These are phyloP conservation scores for Cladosporium colombiae DNA, from an alignment of 2,329 filamentous ascomycete genomes.

Conservation along the genomic window DNA sequence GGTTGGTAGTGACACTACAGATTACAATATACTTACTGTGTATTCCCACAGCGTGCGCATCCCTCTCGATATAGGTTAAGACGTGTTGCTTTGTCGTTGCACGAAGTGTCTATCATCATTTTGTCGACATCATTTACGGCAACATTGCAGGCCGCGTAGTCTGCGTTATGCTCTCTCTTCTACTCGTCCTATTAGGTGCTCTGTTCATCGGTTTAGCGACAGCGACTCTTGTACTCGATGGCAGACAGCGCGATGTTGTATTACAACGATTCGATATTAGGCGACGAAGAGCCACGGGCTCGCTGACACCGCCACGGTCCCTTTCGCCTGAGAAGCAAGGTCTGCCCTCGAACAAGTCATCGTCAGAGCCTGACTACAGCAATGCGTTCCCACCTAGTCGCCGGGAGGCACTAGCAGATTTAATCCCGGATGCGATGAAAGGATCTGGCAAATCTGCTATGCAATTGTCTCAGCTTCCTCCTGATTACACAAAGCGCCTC, in stretches of 20 bases:
- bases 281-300: slow-evolving; percentile 47
- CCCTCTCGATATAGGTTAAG: background rate
- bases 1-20: background rate
- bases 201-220: slow-evolving; percentile 26
- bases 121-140: background rate
- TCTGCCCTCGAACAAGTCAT: slow-evolving; percentile 29
- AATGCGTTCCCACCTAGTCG: slow-evolving; percentile 56
- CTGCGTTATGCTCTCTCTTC: slow-evolving; percentile 2
- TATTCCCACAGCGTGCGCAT: background rate
- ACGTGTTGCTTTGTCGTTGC: background rate
- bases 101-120: background rate
- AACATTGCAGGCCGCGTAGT: background rate
- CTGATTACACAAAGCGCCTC: slow-evolving; percentile 26
- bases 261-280: slow-evolving; percentile 29
- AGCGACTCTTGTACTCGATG: slow-evolving; percentile 36
- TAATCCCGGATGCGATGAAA: slow-evolving; percentile 27
- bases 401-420: slow-evolving; percentile 47
- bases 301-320: slow-evolving; percentile 55
- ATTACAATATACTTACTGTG: background rate
- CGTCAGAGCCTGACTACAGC: slow-evolving; percentile 38
- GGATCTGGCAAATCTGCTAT: slow-evolving; percentile 33
- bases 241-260: slow-evolving; percentile 43
- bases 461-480: slow-evolving; percentile 28
- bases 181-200: slow-evolving; percentile 28
- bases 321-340: slow-evolving; percentile 52